Percentiles rank a stretch among this genome's conserved stretches.
Evolutionary conservation across 306 rosid species (phyloP).

Genomic region (Erythrophleum fordii): DNA sequence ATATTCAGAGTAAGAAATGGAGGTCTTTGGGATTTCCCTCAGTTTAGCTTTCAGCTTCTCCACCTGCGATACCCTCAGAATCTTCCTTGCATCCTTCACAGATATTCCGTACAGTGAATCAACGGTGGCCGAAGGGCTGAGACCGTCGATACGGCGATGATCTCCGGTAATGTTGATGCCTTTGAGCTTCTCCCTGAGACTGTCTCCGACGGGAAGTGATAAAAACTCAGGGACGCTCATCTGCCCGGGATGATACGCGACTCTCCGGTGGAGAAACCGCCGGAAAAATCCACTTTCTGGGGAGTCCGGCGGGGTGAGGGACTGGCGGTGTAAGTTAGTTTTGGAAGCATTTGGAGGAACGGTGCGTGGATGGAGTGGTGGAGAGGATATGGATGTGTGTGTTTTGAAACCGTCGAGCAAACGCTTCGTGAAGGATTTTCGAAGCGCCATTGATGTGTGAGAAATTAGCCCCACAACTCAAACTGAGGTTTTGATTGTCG

Average conservation of each 20-base stretch:
- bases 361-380: neutral
- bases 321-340: slow-evolving; percentile 47
- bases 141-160: neutral
- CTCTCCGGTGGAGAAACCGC: slow-evolving; percentile 54
- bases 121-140: neutral
- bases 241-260: slow-evolving; percentile 45
- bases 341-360: slow-evolving; percentile 27
- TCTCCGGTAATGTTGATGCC: slow-evolving; percentile 33
- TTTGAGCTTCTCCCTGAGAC: slow-evolving; percentile 50
- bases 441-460: slow-evolving; percentile 64
- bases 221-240: slow-evolving; percentile 60
- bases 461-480: neutral
- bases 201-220: slow-evolving; percentile 63
- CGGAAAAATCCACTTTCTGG: slow-evolving; percentile 50
- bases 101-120: slow-evolving; percentile 44
- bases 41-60: slow-evolving; percentile 74
- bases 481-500: neutral
- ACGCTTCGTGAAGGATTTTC: slow-evolving; percentile 56
- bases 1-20: slow-evolving; percentile 63
- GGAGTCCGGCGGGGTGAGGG: slow-evolving; percentile 44
- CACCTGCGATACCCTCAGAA: slow-evolving; percentile 57
- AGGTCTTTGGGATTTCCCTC: slow-evolving; percentile 50
- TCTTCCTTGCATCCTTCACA: slow-evolving; percentile 65
- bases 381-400: neutral
- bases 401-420: slow-evolving; percentile 34